Conservation (phyloP, 768 basidiomycete genomes). For the Clitopilus hobsonii region DNA sequence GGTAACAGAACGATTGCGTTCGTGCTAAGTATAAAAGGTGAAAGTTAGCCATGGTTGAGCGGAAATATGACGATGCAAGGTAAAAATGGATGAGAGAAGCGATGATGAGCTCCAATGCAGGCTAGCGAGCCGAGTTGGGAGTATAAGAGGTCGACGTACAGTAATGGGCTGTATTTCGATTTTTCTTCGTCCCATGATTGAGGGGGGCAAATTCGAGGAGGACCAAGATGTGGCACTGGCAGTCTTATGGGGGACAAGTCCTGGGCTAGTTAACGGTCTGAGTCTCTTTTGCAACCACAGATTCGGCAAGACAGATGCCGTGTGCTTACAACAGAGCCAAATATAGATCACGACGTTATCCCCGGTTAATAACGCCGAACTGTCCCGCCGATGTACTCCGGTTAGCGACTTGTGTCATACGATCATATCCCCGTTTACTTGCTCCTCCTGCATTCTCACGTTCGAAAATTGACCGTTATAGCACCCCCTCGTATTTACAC, state of each 20-base stretch:
- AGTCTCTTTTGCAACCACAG: neutral
- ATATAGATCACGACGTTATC: neutral
- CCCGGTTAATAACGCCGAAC: neutral
- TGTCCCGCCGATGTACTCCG: neutral
- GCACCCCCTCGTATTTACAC: too few relatives aligned
- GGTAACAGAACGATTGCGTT: conserved; percentile 87
- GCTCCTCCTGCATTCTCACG: neutral
- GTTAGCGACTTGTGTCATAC: neutral
- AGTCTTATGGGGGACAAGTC: neutral
- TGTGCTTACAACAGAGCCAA: neutral
- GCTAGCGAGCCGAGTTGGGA: conserved; percentile 7
- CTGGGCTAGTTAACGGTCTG: neutral
- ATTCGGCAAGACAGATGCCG: neutral
- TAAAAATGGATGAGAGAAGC: neutral
- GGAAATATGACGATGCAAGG: too few relatives aligned
- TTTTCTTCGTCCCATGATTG: conserved; percentile 64
- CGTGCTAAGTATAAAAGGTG: conserved; percentile 61
- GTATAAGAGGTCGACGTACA: conserved; percentile 34
- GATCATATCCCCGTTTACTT: neutral
- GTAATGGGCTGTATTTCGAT: conserved; percentile 80
- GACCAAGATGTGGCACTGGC: neutral
- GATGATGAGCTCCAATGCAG: neutral
- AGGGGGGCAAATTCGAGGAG: neutral
- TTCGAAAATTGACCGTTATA: too few relatives aligned
- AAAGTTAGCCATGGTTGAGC: conserved; percentile 3